Evolutionary conservation across 805 yeast species (phyloP), one percentile per base, ranked within the genome.

Genomic region (Sugiyamaella chiloensis): DNA sequence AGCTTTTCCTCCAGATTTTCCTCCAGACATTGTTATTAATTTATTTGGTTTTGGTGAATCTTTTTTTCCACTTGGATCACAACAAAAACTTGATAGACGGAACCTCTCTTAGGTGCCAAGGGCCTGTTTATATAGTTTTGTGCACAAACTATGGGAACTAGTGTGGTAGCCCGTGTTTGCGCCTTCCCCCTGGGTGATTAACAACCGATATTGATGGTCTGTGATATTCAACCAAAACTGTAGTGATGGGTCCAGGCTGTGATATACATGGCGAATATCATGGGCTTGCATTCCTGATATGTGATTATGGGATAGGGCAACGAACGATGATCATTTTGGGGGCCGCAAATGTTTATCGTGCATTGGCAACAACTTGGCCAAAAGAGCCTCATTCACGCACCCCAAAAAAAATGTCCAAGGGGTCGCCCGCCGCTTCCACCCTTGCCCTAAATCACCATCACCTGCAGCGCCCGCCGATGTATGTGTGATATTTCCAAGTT

Each of bases 1-100:
- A 69, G 96, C 96, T 78, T 90, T 90, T 69, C 93, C 93, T 65
- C 88, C 88, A 60, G 74, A 70, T 78, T 83, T 83, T 66, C 87
- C 87, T 66, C 87, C 85, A 60, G 91, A 84, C 93, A 85, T 85
- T 73, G 43, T 74, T 56, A 51, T 52, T 48, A 24, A 30, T 36
- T 32, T 11, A 32, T n/a, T n/a, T n/a, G 29, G 31, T 26, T 20
- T 12, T 20, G 14, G 59, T 55, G 51, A 55, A 55, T 54, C 29
- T 47, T 55, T 45, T 54, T 54, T 52, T 54, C 54, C 53, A 56
- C 26, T 45, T 52, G 44, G 43, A 26, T 39, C 48, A 48, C 31
- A 37, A 46, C 27, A 43, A 32, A 40, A 41, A 34, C 30, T 40
- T 47, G 53, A 46, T 46, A 53, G 50, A 46, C 56, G 53, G 50